Evolutionary conservation across 441 rosid species (phyloP), one percentile per base, ranked within the genome.

Genomic region (Melastoma candidum): DNA sequence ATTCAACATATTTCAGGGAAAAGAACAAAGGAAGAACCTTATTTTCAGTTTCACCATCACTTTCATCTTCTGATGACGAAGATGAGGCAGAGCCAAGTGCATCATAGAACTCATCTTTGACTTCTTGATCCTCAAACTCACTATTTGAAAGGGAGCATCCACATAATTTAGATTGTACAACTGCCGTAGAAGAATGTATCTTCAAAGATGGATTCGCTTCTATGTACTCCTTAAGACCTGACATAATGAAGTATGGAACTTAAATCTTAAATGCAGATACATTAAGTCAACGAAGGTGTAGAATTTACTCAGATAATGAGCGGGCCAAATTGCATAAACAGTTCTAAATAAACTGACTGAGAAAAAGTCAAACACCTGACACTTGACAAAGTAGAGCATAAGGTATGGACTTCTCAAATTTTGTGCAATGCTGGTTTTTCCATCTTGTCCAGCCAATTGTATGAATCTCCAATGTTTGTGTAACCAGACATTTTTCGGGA

Each of bases 151-250:
- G 32, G 14, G 76, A 76, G 51, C 59, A 63, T 68, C 79, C 79
- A 41, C 79, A 71, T 44, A 68, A 10, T 66, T 81, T 85, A 54
- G 95, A 74, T 48, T 74, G 82, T 55, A 81, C 49, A 68, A 81
- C 70, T 12, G 76, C 71, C 25, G 74, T 58, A 14, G 90, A 62
- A 61, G 74, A 55, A 68, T 78, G 87, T 63, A 68, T 64, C 69
- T 75, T 82, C 59, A 87, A 70, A 29, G 77, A 81, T 58, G 97
- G 99, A 69, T 85, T 94, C 65, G 97, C 99, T 70, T 85, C 93
- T 51, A 94, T 74, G 65, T 83, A 94, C 71, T 94, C 97, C 70
- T 90, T 90, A 65, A 94, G 74, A 73, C 95, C 99, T 90, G 81
- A 44, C 22, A 47, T 17, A 47, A 47, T 2, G 50, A 47, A 47